These are phyloP conservation scores for Monilinia polystroma DNA, from an alignment of 2,329 filamentous ascomycete species.

Conservation along the genomic window DNA sequence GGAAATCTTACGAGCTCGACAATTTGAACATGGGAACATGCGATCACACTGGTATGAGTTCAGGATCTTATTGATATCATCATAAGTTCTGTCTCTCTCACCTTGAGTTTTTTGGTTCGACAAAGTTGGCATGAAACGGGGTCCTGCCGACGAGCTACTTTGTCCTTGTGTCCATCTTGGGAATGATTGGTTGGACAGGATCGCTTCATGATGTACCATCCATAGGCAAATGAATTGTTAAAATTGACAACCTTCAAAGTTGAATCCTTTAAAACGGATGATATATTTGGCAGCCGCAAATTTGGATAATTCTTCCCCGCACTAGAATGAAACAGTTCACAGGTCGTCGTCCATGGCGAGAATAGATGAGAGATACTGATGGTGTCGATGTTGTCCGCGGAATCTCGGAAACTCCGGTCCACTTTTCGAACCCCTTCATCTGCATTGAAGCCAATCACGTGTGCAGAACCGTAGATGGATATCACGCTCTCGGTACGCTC, in stretches of 20 bases:
- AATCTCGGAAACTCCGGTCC: background rate
- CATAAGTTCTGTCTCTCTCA: background rate
- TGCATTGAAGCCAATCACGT: background rate
- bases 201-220: conserved; percentile 8
- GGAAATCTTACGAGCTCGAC: conserved; percentile 26
- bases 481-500: too few relatives aligned
- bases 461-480: background rate
- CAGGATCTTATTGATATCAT: background rate
- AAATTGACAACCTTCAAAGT: too few relatives aligned
- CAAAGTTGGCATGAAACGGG: conserved; percentile 35
- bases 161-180: conserved; percentile 6
- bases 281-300: too few relatives aligned
- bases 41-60: conserved; percentile 31
- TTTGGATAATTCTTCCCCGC: background rate
- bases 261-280: accelerated
- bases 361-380: background rate
- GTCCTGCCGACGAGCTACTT: conserved; percentile 30
- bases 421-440: background rate
- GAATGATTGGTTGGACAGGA: background rate
- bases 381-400: background rate
- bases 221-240: background rate
- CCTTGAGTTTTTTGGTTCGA: conserved; percentile 30
- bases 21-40: conserved; percentile 34
- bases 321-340: background rate
- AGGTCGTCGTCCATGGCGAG: background rate